Evolutionary conservation across 108 stramenopile species (phyloP), one percentile per base, ranked within the genome.

Genomic region (Hondaea fermentalgiana): DNA sequence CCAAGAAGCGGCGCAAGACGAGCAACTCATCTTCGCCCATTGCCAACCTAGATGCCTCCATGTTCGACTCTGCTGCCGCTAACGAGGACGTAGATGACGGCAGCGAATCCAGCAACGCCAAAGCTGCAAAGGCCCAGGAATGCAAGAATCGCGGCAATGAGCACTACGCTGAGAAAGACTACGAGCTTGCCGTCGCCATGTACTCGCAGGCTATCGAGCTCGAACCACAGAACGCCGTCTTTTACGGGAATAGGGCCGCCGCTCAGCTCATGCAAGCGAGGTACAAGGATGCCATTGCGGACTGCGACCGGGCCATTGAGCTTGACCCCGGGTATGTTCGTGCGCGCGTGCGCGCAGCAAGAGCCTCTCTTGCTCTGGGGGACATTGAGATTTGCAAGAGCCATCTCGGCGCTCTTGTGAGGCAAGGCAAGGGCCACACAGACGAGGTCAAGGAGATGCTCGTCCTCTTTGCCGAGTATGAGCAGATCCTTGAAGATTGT

Each of bases 181-280:
- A 83, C 51, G 45, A 53, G 10, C 51, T 47, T 6, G 76, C 76
- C 0, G 51, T 53, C 10, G 51, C 44, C 23, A 53, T 3, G 76
- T 83, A 83, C 51, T 53, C 76, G 76, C 19, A 23, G n/a, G 76
- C 76, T 17, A 83, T 83, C 23, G 76, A 83, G 10, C 76, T 83
- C 16, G 76, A 83, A 8, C 49, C 76, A 12, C 19, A 23, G 12
- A 83, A 83, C 76, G 45, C 76, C 6, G 76, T 83, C 45, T 83
- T 25, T 28, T 83, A 53, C 28, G 76, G 76, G 43, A 83, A 83
- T 3, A 21, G 76, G n/a, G 76, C 76, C n/a, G 76, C 76, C 51
- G 45, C 76, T 43, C 19, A 35, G 4, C 76, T 83, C 25, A 83
- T 83, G 76, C 76, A 53, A 23, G n/a, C 45, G 19, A 12, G 51